Evolutionary conservation across 305 asterid genomes (phyloP).

Genomic region (Fraxinus platypoda): DNA sequence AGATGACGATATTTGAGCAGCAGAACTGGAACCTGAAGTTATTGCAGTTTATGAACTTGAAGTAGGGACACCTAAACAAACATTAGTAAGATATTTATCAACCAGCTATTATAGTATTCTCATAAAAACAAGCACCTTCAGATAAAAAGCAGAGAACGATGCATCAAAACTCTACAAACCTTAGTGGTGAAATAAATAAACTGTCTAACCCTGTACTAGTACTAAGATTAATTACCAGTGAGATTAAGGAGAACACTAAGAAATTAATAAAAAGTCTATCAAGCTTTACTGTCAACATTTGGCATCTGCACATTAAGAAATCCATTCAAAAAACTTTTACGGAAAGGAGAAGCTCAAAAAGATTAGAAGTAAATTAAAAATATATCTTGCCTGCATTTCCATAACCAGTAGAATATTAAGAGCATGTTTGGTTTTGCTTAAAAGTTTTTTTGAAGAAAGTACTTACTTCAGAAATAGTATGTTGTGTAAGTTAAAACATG

Average conservation of each 20-base stretch:
- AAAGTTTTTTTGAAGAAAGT: background rate
- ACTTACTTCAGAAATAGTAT: background rate
- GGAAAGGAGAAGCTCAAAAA: background rate
- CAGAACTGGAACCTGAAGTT: constrained; percentile 49
- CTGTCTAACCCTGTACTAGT: too few species aligned
- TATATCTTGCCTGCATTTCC: background rate
- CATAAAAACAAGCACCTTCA: constrained; percentile 1
- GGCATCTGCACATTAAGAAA: background rate
- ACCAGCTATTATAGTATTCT: constrained; percentile 3
- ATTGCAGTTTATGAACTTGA: constrained; percentile 48
- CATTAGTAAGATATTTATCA: constrained; percentile 19
- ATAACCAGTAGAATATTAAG: background rate
- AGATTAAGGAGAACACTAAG: too few species aligned
- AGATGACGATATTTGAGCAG: constrained; percentile 64
- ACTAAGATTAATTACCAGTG: too few species aligned
- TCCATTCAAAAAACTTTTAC: background rate
- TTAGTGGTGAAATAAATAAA: background rate
- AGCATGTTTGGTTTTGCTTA: background rate
- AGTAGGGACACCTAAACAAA: constrained; percentile 37
- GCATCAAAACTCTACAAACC: background rate
- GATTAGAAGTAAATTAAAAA: background rate
- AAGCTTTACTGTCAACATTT: too few species aligned
- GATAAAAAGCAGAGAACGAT: background rate
- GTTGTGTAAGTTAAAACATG: too few species aligned
- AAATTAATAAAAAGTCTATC: too few species aligned